Conservation (phyloP, 768 basidiomycete species). For the Boletus subcaerulescens region DNA sequence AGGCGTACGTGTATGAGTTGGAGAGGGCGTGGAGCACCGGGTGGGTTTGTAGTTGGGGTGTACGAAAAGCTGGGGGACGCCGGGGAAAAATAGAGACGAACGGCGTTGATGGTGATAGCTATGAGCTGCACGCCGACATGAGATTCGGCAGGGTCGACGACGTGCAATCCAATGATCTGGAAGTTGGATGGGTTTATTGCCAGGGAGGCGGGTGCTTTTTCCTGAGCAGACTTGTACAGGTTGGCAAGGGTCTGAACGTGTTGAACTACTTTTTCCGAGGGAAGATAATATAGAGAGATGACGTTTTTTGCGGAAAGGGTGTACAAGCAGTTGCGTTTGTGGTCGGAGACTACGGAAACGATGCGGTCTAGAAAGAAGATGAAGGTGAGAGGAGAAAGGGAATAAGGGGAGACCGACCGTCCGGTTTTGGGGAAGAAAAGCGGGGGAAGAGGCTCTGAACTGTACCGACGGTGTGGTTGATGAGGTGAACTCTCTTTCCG, state of each 20-base stretch:
- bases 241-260: conserved; percentile 74
- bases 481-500: conserved; percentile 76
- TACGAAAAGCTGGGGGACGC: conserved; percentile 49
- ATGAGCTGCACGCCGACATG: conserved; percentile 71
- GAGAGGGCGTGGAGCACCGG: conserved; percentile 39
- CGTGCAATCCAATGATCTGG: conserved; percentile 66
- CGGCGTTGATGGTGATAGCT: conserved; percentile 77
- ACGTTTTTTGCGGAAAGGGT: conserved; percentile 63
- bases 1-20: conserved; percentile 78
- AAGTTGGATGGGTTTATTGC: conserved; percentile 69
- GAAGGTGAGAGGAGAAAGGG: neutral
- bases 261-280: conserved; percentile 62
- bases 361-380: conserved; percentile 58
- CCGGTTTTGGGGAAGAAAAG: conserved; percentile 56
- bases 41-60: conserved; percentile 30
- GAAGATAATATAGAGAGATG: conserved; percentile 65
- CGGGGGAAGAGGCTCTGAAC: conserved; percentile 78
- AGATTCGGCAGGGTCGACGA: conserved; percentile 64
- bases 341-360: conserved; percentile 62
- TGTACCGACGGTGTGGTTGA: conserved; percentile 83
- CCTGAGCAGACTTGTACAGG: conserved; percentile 71
- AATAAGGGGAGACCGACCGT: conserved; percentile 49
- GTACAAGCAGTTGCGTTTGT: conserved; percentile 70
- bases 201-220: conserved; percentile 77
- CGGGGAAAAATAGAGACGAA: conserved; percentile 80